Evolutionary conservation across 2,329 filamentous ascomycete genomes (phyloP), one percentile per base, ranked within the genome.

Genomic region (Verticillium longisporum): DNA sequence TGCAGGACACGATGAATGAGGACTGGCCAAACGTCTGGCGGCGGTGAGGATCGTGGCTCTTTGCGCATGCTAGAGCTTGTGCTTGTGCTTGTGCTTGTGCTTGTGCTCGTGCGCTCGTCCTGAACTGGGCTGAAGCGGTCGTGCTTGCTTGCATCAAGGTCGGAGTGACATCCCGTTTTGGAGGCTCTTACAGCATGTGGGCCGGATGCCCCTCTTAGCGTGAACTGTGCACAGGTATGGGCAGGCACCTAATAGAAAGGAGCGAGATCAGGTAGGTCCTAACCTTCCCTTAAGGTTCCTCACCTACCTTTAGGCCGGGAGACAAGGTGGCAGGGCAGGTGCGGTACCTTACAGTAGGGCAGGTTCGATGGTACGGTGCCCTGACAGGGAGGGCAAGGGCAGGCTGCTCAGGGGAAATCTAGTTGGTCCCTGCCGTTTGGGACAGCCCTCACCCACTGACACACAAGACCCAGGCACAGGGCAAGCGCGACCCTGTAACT

Each of bases 91-190:
- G n/a, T n/a, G n/a, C n/a, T n/a, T 50, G 41, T 21, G 41, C n/a
- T 56, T 36, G 34, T 59, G 58, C 59, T 61, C 61, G 61, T 57
- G 56, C 59, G 56, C 59, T 58, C 60, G 56, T 66, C 59, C 62
- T 61, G 37, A 45, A 32, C 55, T 10, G 34, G 54, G 50, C 21
- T 21, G 37, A 41, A 53, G 59, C 41, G 61, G 60, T 60, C 60
- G 37, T 58, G 59, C 38, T 31, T 32, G 55, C 32, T 33, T 26
- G 41, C 41, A 50, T 26, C n/a, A 21, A 36, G 21, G 41, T 21
- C 41, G 41, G 41, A 50, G 41, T 50, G 41, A 50, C 41, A 41
- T 62, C 56, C 45, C 50, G 41, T 62, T 59, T 61, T 37, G 58
- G 58, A 62, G 62, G 56, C 61, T 62, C 62, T 62, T 60, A 55